A percentile compares a stretch with the other conserved stretches of the same genome.
These are phyloP conservation scores for Cladosporium sp. DNA, from an alignment of 2,329 filamentous ascomycete genomes.

Conservation along the genomic window DNA sequence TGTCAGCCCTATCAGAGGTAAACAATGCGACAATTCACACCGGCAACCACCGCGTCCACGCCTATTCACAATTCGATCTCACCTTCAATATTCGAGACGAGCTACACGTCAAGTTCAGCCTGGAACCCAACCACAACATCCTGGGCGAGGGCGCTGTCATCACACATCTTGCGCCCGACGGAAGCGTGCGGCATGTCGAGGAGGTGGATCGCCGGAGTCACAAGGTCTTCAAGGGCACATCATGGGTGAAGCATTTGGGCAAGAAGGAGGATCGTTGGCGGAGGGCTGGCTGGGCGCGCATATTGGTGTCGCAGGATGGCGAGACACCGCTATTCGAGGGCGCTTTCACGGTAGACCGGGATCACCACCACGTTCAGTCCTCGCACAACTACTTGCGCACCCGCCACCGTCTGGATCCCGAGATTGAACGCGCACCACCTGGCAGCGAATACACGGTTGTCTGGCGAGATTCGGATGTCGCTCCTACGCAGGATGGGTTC, in stretches of 20 bases:
- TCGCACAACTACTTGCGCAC: slow-evolving; percentile 72
- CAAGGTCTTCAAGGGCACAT: slow-evolving; percentile 78
- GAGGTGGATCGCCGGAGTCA: slow-evolving; percentile 71
- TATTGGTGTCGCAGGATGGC: slow-evolving; percentile 77
- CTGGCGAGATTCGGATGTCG: slow-evolving; percentile 87
- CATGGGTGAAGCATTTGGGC: slow-evolving; percentile 64
- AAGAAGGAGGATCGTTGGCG: slow-evolving; percentile 65
- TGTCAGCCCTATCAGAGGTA: slow-evolving; percentile 71
- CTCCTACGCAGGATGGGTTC: slow-evolving; percentile 34
- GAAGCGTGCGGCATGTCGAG: slow-evolving; percentile 66
- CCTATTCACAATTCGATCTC: slow-evolving; percentile 80
- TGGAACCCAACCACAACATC: slow-evolving; percentile 91
- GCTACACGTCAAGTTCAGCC: slow-evolving; percentile 72
- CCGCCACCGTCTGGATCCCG: slow-evolving; percentile 70
- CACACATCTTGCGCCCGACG: slow-evolving; percentile 70
- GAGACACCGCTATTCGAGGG: slow-evolving; percentile 81
- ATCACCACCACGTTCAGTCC: slow-evolving; percentile 85
- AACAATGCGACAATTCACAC: slow-evolving; percentile 77
- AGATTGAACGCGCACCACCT: slow-evolving; percentile 51
- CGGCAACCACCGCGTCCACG: slow-evolving; percentile 74
- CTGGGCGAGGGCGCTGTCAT: slow-evolving; percentile 74
- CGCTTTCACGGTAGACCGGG: slow-evolving; percentile 75
- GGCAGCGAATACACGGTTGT: slow-evolving; percentile 80
- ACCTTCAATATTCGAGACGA: slow-evolving; percentile 69
- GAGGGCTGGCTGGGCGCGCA: slow-evolving; percentile 81